These are phyloP conservation scores for Phascolomyces articulosus DNA, from an alignment of 371 early-diverging fungal genomes.

Conservation along the genomic window DNA sequence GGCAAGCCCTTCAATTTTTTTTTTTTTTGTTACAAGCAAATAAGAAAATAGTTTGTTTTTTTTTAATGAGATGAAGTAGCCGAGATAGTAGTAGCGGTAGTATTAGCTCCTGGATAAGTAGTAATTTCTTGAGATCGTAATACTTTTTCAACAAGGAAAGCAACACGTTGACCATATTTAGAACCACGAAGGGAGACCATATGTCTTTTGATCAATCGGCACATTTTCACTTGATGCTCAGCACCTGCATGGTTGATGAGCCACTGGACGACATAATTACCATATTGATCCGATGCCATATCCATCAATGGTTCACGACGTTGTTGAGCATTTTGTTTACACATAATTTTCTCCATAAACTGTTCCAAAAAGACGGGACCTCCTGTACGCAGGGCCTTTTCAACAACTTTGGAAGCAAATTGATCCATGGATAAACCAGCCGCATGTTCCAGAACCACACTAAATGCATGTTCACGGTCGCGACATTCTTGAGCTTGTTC, in stretches of 20 bases:
- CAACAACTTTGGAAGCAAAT: conserved; percentile 80
- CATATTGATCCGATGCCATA: conserved; percentile 74
- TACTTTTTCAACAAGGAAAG: conserved; percentile 70
- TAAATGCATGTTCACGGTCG: conserved; percentile 51
- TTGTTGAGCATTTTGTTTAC: neutral
- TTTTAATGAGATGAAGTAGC: too few species aligned
- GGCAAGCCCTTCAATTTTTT: neutral
- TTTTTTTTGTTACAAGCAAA: neutral
- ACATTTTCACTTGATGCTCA: conserved; percentile 62
- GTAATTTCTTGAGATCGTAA: conserved; percentile 33
- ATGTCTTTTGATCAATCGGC: conserved; percentile 69
- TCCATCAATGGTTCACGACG: conserved; percentile 54
- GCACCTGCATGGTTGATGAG: conserved; percentile 66
- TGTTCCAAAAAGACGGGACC: conserved; percentile 29
- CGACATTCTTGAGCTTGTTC: conserved; percentile 63
- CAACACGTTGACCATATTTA: conserved; percentile 82
- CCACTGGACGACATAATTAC: conserved; percentile 91
- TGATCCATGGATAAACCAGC: conserved; percentile 68
- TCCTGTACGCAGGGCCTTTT: conserved; percentile 72
- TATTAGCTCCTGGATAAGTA: conserved; percentile 22
- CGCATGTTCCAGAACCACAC: conserved; percentile 55
- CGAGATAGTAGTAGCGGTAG: too few species aligned
- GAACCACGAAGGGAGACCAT: conserved; percentile 72
- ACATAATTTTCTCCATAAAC: conserved; percentile 33
- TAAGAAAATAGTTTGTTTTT: neutral